Evolutionary conservation across 2,329 filamentous ascomycete species (phyloP), one percentile per base, ranked within the genome.

Genomic region (Paramyrothecium roridum): DNA sequence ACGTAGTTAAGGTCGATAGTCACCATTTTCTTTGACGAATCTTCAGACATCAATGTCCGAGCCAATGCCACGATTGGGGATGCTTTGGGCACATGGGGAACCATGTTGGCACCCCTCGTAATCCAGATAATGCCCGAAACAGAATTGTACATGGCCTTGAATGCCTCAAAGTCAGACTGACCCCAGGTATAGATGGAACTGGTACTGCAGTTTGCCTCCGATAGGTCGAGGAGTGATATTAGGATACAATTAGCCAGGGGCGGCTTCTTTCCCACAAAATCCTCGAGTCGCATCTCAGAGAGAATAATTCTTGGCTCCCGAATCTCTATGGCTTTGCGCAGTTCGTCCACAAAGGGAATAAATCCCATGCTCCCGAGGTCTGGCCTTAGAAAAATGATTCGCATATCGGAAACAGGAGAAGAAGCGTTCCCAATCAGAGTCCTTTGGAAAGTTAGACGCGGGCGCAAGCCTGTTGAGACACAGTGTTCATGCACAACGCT

Each of bases 21-120:
- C 12, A 75, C 65, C 17, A 81, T 68, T 1, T 58, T 65, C 59
- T 73, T 79, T 19, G 72, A 68, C 1, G 73, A 67, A 56, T 80
- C 74, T 49, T 83, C 80, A 0, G 80, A 82, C 49, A 76, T 72
- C 10, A 83, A 65, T 0, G 78, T 77, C 20, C 80, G 71, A 1
- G 76, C 72, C 17, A 83, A 63, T 2, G 75, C 79, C n/a, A 77
- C 63, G 20, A 80, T 70, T 0, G 74, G 69, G 2, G 78, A 68
- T 13, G 69, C 65, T 22, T 63, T 61, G 0, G 79, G 77, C 17
- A 67, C 69, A 43, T 33, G 50, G 16, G 63, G 65, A 47, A 57
- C 67, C 67, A 63, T 72, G 30, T 77, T 73, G 2, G 75, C 76
- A 3, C 74, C 75, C 0, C 67, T 65, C 0, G 78, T 78, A 19